phyloP scores from a whole-genome alignment of 225 moss, liverwort and hornwort genomes.

The Sphagnum tenellum region DNA sequence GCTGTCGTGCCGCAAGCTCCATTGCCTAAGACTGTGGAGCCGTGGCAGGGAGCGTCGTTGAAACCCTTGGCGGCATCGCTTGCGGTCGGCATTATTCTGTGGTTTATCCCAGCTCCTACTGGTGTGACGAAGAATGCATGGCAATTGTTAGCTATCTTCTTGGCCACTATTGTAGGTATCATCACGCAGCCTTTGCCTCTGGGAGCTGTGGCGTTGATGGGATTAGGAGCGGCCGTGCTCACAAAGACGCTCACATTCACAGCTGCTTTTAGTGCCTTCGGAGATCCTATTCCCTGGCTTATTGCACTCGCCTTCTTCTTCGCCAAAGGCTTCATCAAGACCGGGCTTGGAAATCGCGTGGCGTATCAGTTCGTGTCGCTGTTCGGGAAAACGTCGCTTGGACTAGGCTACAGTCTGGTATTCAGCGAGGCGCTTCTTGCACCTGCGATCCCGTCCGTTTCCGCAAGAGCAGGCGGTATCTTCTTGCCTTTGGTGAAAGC shows the following conservation, averaged over 20 bases:
- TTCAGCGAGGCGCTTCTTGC: slow-evolving; percentile 89
- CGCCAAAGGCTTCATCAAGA: slow-evolving; percentile 98
- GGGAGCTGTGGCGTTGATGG: slow-evolving; percentile 94
- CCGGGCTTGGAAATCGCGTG: slow-evolving; percentile 84
- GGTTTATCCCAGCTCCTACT: slow-evolving; percentile 64
- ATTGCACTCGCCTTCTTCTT: slow-evolving; percentile 97
- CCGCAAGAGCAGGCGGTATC: slow-evolving; percentile 86
- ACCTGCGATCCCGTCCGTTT: slow-evolving; percentile 91
- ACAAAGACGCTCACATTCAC: slow-evolving; percentile 92
- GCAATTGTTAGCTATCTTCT: slow-evolving; percentile 90
- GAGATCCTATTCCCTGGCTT: slow-evolving; percentile 97
- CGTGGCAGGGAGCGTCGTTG: slow-evolving; percentile 85
- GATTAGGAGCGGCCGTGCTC: slow-evolving; percentile 75
- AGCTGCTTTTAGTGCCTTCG: slow-evolving; percentile 96
- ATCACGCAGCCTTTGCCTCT: slow-evolving; percentile 88
- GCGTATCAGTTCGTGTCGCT: slow-evolving; percentile 89
- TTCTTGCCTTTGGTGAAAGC: slow-evolving; percentile 90
- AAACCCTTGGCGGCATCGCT: slow-evolving; percentile 77
- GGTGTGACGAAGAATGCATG: slow-evolving; percentile 91
- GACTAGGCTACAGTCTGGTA: slow-evolving; percentile 84
- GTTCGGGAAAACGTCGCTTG: slow-evolving; percentile 80
- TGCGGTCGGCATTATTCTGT: slow-evolving; percentile 62
- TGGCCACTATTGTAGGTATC: slow-evolving; percentile 96
- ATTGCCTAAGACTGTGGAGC: slow-evolving; percentile 41
- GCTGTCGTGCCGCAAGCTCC: slow-evolving; percentile 22